Percentiles rank a stretch among this genome's conserved stretches.
Evolutionary conservation across 805 yeast genomes (phyloP).

Genomic region (Komagataella pastoris): DNA sequence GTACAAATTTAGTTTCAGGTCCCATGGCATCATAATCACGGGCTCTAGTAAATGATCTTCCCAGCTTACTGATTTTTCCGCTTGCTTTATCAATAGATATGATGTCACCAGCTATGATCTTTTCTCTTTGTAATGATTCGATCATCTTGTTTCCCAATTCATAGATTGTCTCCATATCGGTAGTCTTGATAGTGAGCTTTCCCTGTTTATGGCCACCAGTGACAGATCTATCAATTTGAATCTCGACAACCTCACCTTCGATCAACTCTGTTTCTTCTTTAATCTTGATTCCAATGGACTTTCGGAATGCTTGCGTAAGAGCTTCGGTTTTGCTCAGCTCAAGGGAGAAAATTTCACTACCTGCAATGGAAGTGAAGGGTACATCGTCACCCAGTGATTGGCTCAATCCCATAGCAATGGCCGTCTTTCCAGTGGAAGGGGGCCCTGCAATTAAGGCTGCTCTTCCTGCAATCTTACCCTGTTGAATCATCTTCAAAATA

Average conservation of each 20-base stretch:
- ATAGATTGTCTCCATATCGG: constrained; percentile 97
- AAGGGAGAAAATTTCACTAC: constrained; percentile 83
- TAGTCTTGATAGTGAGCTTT: constrained; percentile 89
- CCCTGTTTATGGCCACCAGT: constrained; percentile 99
- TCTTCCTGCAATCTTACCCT: constrained; percentile 92
- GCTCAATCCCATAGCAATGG: constrained; percentile 88
- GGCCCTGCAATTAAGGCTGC: constrained; percentile 96
- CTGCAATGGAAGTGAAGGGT: constrained; percentile 92
- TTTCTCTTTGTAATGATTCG: constrained; percentile 87
- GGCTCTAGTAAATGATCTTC: constrained; percentile 91
- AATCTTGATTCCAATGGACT: constrained; percentile 88
- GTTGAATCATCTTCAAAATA: constrained; percentile 83
- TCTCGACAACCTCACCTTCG: constrained; percentile 98
- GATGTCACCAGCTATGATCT: constrained; percentile 94
- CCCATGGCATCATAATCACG: constrained; percentile 99
- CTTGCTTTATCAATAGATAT: constrained; percentile 90
- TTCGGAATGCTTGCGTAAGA: constrained; percentile 90
- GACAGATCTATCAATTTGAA: constrained; percentile 83
- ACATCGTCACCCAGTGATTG: constrained; percentile 65
- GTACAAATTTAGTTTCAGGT: constrained; percentile 94
- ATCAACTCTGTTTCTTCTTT: constrained; percentile 95
- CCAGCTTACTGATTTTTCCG: constrained; percentile 88
- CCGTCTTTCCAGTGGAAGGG: constrained; percentile 98
- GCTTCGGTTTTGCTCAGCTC: constrained; percentile 95
- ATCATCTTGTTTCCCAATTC: constrained; percentile 92